phyloP scores from a whole-genome alignment of 345 rosid genomes.

The Melaleuca alternifolia region DNA sequence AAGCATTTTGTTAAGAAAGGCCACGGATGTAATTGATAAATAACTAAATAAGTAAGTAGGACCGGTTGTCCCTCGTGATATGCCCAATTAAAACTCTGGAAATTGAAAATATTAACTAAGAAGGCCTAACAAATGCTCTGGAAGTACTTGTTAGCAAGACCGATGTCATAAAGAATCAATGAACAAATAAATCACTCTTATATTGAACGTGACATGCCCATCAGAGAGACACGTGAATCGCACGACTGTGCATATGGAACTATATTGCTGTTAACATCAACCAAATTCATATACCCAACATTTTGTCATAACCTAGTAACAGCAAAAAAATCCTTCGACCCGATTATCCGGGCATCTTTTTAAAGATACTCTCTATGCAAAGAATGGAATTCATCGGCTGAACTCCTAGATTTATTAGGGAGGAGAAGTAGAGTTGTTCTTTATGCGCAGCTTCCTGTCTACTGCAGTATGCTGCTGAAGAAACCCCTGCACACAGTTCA shows the following conservation, averaged over 20 bases:
- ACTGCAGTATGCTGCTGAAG: constrained; percentile 2
- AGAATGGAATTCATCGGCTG: not conserved
- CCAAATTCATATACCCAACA: not conserved
- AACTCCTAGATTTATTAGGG: not conserved
- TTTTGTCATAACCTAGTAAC: not conserved
- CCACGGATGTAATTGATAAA: not conserved
- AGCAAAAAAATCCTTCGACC: not conserved
- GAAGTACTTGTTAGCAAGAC: too few relatives aligned
- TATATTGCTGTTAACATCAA: not conserved
- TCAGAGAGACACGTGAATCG: not conserved
- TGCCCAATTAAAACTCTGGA: not conserved
- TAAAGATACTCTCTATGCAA: not conserved
- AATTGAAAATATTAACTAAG: not conserved
- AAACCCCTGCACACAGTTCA: constrained; percentile 2
- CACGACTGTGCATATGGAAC: not conserved
- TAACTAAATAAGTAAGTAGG: not conserved
- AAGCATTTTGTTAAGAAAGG: not conserved
- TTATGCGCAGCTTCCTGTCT: not conserved
- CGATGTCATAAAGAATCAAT: not conserved
- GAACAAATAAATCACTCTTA: not conserved
- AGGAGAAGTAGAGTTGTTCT: not conserved
- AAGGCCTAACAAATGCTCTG: not conserved
- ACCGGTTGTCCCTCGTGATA: accelerated
- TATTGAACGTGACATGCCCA: not conserved
- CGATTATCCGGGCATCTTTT: not conserved